A percentile compares a stretch with the other conserved stretches of the same genome.
Conservation (phyloP, 768 basidiomycete species). For the Lactarius psammicola region DNA sequence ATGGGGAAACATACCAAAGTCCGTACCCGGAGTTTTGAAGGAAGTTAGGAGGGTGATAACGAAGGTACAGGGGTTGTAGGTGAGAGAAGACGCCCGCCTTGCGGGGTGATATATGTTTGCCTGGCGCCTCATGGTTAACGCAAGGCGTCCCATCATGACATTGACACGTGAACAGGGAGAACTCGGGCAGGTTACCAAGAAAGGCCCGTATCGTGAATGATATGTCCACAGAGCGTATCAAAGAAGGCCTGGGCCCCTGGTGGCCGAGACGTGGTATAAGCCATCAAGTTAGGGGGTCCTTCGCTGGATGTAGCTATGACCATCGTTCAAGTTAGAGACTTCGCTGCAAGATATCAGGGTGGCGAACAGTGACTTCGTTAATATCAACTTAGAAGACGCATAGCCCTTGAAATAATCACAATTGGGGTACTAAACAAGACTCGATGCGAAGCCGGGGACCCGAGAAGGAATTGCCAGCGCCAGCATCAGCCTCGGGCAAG, state of each 20-base stretch:
- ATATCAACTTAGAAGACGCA: neutral
- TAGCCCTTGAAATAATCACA: neutral
- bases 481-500: neutral
- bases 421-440: neutral
- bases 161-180: constrained; percentile 22
- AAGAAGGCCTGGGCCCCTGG: neutral
- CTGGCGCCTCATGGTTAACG: constrained; percentile 23
- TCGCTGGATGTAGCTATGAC: neutral
- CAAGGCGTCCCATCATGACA: constrained; percentile 27
- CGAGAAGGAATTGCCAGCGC: neutral
- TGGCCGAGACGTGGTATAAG: constrained; percentile 1
- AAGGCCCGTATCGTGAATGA: neutral
- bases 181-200: neutral
- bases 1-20: constrained; percentile 16
- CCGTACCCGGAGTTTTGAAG: constrained; percentile 5
- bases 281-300: neutral
- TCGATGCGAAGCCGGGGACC: neutral
- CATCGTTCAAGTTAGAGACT: neutral
- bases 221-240: neutral
- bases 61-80: constrained; percentile 6
- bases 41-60: neutral
- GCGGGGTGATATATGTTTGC: constrained; percentile 19
- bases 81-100: neutral
- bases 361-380: neutral
- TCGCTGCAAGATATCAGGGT: constrained; percentile 2